Percentiles rank a stretch among this genome's conserved stretches.
These are phyloP conservation scores for Heteromeles arbutifolia DNA, from an alignment of 306 rosid species.

Conservation along the genomic window DNA sequence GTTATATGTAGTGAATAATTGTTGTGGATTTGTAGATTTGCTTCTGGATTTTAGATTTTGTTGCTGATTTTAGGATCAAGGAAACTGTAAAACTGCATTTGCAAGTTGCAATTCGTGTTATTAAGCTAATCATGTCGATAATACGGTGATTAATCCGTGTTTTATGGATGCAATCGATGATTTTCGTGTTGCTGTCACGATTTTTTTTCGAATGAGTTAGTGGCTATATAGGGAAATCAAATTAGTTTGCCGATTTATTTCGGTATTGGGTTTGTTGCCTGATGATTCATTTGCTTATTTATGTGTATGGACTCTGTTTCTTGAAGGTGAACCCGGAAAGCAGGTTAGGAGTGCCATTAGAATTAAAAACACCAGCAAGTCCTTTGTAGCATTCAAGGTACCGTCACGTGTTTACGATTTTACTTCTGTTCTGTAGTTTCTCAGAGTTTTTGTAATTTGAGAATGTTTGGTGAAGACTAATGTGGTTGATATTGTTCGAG, in stretches of 20 bases:
- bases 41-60: neutral
- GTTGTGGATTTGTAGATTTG: neutral
- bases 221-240: neutral
- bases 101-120: neutral
- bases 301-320: neutral
- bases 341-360: slow-evolving; percentile 94
- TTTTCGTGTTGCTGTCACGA: neutral
- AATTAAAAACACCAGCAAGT: slow-evolving; percentile 88
- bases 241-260: neutral
- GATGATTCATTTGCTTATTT: neutral
- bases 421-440: neutral
- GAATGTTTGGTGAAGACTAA: neutral
- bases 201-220: neutral
- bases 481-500: neutral
- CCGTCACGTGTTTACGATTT: neutral
- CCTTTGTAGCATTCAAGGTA: slow-evolving; percentile 95
- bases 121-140: neutral
- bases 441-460: neutral
- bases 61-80: neutral
- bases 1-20: neutral
- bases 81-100: neutral
- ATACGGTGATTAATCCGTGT: neutral
- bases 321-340: slow-evolving; percentile 91
- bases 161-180: neutral
- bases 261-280: neutral